Base-by-base conservation (phyloP, 305 asterid genomes). In the Euphrasia arctica region DNA sequence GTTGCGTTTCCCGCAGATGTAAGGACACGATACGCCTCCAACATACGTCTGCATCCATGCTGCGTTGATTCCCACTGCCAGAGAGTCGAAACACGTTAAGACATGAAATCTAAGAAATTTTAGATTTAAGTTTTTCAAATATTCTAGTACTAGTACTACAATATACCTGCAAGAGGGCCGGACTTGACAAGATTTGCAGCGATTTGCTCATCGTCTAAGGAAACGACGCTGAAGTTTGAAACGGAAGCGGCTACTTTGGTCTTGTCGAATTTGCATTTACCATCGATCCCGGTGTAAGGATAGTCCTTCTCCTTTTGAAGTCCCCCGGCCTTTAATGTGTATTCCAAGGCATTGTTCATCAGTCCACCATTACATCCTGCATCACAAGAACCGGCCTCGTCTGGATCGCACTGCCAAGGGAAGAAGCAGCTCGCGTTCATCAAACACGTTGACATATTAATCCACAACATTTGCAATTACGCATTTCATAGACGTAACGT, bases 141-240 rank as follows among this genome's bases (percentile, higher is more conserved):
- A 31, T 31, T 31, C 4, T 4, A 31, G 22, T 18, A 18, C n/a
- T n/a, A n/a, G n/a, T n/a, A n/a, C n/a, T n/a, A n/a, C 22, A 18
- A 18, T 18, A 0, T 80, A 91, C 98, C 94, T 83, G 98, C 83
- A 63, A 91, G 98, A 72, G 98, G 98, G 49, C 98, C 96, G 5
- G 80, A 70, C 72, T 82, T 81, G 48, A 91, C 88, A 11, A 91
- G 77, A 75, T 91, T 86, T 11, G 98, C 98, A 39, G 96, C 95
- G 52, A 91, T 91, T 67, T 91, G 98, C 55, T 81, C 90, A 50
- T 82, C 96, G n/a, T 88, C 88, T 10, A 62, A 3, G 29, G 90
- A 78, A 57, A 91, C 79, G 9, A 88, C 96, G 48, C 94, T 86
- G 84, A 86, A 91, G 85, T 91, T 86, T 4, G 94, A 55, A 29